Percentiles rank a stretch among this genome's conserved stretches.
Conservation (phyloP, 2,329 filamentous ascomycete species). For the Fusarium buharicum region DNA sequence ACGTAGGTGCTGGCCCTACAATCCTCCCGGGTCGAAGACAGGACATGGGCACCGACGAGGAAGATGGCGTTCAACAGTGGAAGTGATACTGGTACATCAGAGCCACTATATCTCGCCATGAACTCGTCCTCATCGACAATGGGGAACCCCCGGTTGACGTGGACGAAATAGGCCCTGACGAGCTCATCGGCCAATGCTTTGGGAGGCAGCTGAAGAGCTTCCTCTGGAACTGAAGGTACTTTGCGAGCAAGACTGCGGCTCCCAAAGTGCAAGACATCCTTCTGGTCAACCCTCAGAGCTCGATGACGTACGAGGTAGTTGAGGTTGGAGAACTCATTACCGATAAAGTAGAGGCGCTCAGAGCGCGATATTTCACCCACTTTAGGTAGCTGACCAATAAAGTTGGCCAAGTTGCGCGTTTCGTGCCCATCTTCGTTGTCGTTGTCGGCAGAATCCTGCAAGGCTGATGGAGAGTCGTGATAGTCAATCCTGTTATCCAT, state of each 20-base stretch:
- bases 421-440: slow-evolving; percentile 53
- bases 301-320: slow-evolving; percentile 65
- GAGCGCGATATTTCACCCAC: slow-evolving; percentile 58
- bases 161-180: slow-evolving; percentile 61
- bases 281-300: slow-evolving; percentile 42
- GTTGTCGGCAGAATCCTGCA: slow-evolving; percentile 32
- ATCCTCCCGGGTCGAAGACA: slow-evolving; percentile 54
- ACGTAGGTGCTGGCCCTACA: slow-evolving; percentile 54
- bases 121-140: slow-evolving; percentile 63
- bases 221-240: slow-evolving; percentile 54
- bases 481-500: slow-evolving; percentile 10
- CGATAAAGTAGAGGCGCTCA: slow-evolving; percentile 64
- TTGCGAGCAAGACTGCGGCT: slow-evolving; percentile 51
- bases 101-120: slow-evolving; percentile 60
- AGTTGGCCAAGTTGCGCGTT: slow-evolving; percentile 57
- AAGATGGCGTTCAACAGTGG: slow-evolving; percentile 62
- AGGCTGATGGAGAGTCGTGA: slow-evolving; percentile 24
- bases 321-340: slow-evolving; percentile 65
- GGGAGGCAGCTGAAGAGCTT: slow-evolving; percentile 62
- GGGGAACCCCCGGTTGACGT: slow-evolving; percentile 63
- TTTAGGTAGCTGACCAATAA: slow-evolving; percentile 59
- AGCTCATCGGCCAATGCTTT: slow-evolving; percentile 60
- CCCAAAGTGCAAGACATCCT: slow-evolving; percentile 50
- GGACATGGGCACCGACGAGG: slow-evolving; percentile 63
- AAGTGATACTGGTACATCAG: slow-evolving; percentile 58